Evolutionary conservation across 129 eudicot genomes (phyloP), one percentile per base, ranked within the genome.

Genomic region (Mikania micrantha): DNA sequence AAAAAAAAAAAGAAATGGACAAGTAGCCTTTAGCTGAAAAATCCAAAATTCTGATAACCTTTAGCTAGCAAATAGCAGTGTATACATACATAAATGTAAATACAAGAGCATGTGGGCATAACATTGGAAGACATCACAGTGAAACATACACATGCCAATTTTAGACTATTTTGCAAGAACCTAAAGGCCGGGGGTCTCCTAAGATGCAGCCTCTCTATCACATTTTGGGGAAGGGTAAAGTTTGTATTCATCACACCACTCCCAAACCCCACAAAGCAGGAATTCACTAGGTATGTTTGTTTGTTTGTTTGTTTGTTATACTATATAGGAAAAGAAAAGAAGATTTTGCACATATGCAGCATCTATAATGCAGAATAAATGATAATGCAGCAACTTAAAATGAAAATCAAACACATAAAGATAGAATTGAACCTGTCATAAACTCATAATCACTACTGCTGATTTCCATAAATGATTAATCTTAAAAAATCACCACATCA

Each of bases 401-500:
- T 53, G 22, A 16, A 7, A 24, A 68, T n/a, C n/a, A 47, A 32
- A 7, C 12, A 12, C 10, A 42, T 17, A 21, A 22, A 21, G 16
- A 52, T 52, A 52, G 31, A 52, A 52, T 10, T 52, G n/a, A n/a
- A 67, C 11, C 31, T 27, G 42, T 10, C 17, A 54, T 58, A 28
- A 70, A 41, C 12, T 19, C 7, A 54, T 58, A 28, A 70, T 57
- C 12, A 27, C 67, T 16, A 27, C 16, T n/a, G 20, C 32, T 19
- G 45, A 60, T 39, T 45, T 59, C 53, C 47, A 71, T 29, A 40
- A 71, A 71, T 13, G 47, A 29, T 12, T 60, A 25, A 17, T 13
- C 57, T 29, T n/a, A 3, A 15, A 9, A 50, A 40, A 53, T 24
- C 63, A 75, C 31, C 64, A 68, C 22, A 76, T 39, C 27, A 47